A percentile compares a stretch with the other conserved stretches of the same genome.
These are phyloP conservation scores for Penicillium sp. DNA, from an alignment of 2,329 filamentous ascomycete species.

Conservation along the genomic window DNA sequence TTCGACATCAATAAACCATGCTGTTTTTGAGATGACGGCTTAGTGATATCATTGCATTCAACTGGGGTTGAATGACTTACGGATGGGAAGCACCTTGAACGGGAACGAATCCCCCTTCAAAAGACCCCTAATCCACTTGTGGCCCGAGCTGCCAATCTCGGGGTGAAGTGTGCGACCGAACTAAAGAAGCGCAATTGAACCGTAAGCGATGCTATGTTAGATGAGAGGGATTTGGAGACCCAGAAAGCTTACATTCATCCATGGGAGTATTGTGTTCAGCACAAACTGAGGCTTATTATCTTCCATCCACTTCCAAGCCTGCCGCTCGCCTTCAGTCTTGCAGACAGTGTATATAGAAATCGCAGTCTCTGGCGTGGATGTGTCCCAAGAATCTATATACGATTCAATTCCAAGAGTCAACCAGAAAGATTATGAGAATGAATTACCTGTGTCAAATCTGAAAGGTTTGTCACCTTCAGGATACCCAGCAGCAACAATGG, in stretches of 20 bases:
- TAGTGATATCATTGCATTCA: no score
- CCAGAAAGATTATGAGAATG: no score
- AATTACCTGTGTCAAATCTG: no score
- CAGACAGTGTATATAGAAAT: conserved; percentile 37
- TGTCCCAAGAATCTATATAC: conserved; percentile 24
- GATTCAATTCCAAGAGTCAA: no score
- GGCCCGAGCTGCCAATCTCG: conserved; percentile 21
- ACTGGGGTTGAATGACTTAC: no score
- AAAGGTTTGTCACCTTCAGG: no score
- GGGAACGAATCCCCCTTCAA: conserved; percentile 8
- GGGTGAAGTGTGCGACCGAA: conserved; percentile 39
- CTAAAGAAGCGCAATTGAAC: no score
- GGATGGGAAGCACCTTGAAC: conserved; percentile 9
- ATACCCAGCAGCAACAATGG: background rate
- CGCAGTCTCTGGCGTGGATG: conserved; percentile 34
- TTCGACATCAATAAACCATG: conserved; percentile 51
- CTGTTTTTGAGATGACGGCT: no score
- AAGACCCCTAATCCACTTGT: conserved; percentile 9
- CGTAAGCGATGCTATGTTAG: no score
- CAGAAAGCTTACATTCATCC: conserved; percentile 28
- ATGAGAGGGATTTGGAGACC: no score
- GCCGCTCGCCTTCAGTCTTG: conserved; percentile 51
- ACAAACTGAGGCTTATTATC: conserved; percentile 48
- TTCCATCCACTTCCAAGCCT: conserved; percentile 50
- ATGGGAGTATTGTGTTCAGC: conserved; percentile 43